A percentile compares a stretch with the other conserved stretches of the same genome.
phyloP scores from a whole-genome alignment of 805 yeast species.

The Candida orba region DNA sequence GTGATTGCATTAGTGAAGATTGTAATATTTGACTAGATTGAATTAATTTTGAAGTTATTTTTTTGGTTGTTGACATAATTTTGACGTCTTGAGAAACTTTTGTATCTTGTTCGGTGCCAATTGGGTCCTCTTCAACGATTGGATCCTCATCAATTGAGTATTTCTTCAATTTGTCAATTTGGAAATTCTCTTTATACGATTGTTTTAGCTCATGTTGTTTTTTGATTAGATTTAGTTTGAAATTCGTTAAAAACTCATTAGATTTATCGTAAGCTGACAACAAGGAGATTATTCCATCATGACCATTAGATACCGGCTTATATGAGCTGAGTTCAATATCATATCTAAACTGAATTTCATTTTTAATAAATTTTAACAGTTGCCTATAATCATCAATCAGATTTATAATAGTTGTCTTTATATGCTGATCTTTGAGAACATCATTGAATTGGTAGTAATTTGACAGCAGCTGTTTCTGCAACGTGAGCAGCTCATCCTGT shows the following conservation, averaged over 20 bases:
- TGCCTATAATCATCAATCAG: conserved; percentile 14
- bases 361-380: conserved; percentile 6
- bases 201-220: conserved; percentile 15
- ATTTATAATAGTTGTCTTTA: conserved; percentile 12
- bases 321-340: conserved; percentile 8
- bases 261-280: conserved; percentile 8
- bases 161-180: conserved; percentile 6
- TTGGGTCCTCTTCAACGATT: not conserved
- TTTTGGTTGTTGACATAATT: conserved; percentile 19
- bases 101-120: not conserved
- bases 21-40: conserved; percentile 22
- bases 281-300: not conserved
- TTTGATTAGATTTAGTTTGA: conserved; percentile 10
- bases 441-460: conserved; percentile 7
- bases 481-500: not conserved
- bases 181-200: conserved; percentile 1
- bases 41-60: conserved; percentile 19
- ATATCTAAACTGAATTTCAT: conserved; percentile 15
- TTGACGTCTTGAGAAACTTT: conserved; percentile 15
- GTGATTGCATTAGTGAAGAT: conserved; percentile 19
- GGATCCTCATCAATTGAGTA: conserved; percentile 1
- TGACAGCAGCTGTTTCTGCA: conserved; percentile 10
- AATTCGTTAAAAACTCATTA: conserved; percentile 14
- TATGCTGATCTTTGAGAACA: conserved; percentile 9
- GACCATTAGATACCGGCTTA: not conserved